Base-by-base conservation (phyloP, 805 yeast genomes). In the Kodamaea sagamina region DNA sequence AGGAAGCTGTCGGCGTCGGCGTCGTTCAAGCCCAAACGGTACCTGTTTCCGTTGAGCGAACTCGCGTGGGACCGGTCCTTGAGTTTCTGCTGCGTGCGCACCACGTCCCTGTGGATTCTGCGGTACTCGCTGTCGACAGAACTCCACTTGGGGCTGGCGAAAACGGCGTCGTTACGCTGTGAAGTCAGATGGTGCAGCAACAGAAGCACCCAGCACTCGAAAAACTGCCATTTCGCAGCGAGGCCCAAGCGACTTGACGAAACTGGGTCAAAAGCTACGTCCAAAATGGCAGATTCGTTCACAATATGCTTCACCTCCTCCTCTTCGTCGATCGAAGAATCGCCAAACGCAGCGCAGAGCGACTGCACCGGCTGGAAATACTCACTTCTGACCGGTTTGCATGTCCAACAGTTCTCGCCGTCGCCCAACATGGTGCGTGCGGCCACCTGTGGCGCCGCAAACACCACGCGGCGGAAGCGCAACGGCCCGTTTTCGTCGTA, bases 291-390 rank as follows among this genome's bases (percentile, higher is more conserved):
- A 24, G 81, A 75, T 46, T 74, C 76, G 29, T 58, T 56, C 5
- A 68, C 47, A 0, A 78, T 62, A n/a, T 61, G 53, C 4, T 53
- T 43, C 0, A 54, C 31, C 26, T 55, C 55, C 18, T 53, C 44
- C 8, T 59, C 59, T 36, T 75, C 72, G 24, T 65, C 58, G 1
- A 65, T 43, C 46, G 55, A 51, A 3, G 58, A 55, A 42, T 80
- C 78, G 2, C 84, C 84, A 2, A 71, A 63, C 40, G 79, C 62
- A 9, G 72, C 73, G n/a, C 62, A 54, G 2, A 80, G 47, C 4
- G 77, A 68, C 27, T 62, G 56, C 4, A 82, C 87, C n/a, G 63
- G 61, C 43, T 71, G 67, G 62, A 83, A 82, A 42, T 57, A 67
- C 4, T 49, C 49, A 1, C 65, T 56, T 15, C 61, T 58, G 1